A percentile compares a stretch with the other conserved stretches of the same genome.
Evolutionary conservation across 257 asterid species (phyloP).

Genomic region (Fraxinus excelsior): DNA sequence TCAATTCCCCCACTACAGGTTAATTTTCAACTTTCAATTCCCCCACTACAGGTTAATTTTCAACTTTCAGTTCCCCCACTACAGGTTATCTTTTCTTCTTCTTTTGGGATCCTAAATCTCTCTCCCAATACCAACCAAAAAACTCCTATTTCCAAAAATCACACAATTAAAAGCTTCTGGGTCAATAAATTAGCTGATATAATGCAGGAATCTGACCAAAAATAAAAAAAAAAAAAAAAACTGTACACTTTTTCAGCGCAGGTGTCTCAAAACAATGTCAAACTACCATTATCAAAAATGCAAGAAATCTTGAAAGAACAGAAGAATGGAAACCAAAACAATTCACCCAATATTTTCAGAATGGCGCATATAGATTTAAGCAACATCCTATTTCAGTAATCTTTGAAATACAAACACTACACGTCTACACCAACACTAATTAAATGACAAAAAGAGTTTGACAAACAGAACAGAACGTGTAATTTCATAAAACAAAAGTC

Average conservation of each 20-base stretch:
- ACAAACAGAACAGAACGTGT: slow-evolving; percentile 3
- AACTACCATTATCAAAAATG: neutral
- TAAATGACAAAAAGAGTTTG: neutral
- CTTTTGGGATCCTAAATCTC: neutral
- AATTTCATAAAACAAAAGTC: slow-evolving; percentile 16
- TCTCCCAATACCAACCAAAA: slow-evolving; percentile 3
- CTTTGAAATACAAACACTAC: slow-evolving; percentile 2
- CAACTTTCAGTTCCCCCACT: slow-evolving; percentile 1
- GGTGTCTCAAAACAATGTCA: neutral
- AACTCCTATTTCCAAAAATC: slow-evolving; percentile 18
- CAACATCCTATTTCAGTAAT: neutral
- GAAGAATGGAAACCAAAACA: neutral
- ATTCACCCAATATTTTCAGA: neutral
- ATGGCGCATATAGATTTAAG: slow-evolving; percentile 10
- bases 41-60: too few relatives aligned
- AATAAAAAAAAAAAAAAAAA: neutral
- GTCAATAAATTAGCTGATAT: slow-evolving; percentile 6
- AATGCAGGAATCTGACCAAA: slow-evolving; percentile 33
- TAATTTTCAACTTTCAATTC: too few relatives aligned
- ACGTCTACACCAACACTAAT: neutral
- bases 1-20: slow-evolving; percentile 10
- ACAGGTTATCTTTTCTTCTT: neutral
- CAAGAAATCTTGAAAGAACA: neutral
- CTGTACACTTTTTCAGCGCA: slow-evolving; percentile 4
- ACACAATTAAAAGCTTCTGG: slow-evolving; percentile 10